These are phyloP conservation scores for Quercus alba DNA, from an alignment of 306 rosid species.

Conservation along the genomic window DNA sequence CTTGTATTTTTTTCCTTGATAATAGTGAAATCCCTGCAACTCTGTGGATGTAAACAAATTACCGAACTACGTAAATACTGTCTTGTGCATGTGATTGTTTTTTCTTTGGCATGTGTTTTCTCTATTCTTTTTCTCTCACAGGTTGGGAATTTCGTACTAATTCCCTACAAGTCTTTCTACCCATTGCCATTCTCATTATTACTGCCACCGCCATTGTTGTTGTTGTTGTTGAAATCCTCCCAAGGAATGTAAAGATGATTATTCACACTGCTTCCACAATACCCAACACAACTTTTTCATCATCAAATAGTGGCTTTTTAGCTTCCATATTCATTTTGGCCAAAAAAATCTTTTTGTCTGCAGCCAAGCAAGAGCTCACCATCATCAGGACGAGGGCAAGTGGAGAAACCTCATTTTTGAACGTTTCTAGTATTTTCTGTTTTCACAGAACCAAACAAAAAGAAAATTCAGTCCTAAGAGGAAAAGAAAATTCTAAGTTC, in stretches of 20 bases:
- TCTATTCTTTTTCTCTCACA: too few relatives aligned
- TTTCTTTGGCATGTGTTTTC: too few relatives aligned
- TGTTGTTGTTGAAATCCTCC: too few relatives aligned
- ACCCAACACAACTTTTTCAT: background rate
- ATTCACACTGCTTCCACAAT: constrained; percentile 8
- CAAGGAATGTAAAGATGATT: constrained; percentile 28
- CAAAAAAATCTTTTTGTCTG: background rate
- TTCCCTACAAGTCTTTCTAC: too few relatives aligned
- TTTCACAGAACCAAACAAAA: background rate
- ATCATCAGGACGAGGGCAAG: constrained; percentile 10
- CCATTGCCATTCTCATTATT: too few relatives aligned
- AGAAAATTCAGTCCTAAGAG: background rate
- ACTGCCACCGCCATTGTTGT: too few relatives aligned
- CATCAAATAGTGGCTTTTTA: background rate
- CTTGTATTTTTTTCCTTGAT: too few relatives aligned
- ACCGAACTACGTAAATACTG: too few relatives aligned
- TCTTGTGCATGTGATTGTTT: too few relatives aligned
- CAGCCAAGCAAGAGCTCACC: constrained; percentile 6
- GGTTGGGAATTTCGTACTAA: too few relatives aligned
- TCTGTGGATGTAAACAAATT: too few relatives aligned
- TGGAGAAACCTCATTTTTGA: constrained; percentile 10
- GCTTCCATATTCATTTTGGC: background rate
- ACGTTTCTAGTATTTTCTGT: background rate
- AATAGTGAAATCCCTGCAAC: too few relatives aligned
- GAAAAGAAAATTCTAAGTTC: background rate